Evolutionary conservation across 257 asterid genomes (phyloP), one percentile per base, ranked within the genome.

Genomic region (Solanum bulbocastanum): DNA sequence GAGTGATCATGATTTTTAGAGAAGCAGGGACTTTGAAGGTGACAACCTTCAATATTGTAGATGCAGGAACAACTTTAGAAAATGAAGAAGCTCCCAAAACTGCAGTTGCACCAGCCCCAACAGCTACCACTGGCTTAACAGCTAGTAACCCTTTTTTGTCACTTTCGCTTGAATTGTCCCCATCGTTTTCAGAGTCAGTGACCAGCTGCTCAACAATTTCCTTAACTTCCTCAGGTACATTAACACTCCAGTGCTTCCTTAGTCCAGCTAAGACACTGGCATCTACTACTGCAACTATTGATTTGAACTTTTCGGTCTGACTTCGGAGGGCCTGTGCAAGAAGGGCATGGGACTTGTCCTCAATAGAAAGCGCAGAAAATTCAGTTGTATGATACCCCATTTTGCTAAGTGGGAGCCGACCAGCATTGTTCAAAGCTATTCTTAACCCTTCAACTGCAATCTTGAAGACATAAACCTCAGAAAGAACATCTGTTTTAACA

Each of bases 51-150:
- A 93, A 86, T 44, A 93, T 90, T 79, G 96, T 92, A 36, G 98
- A 95, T 25, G 91, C 94, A 0, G 98, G 99, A 83, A 97, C 56
- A 25, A 92, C 94, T 92, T 97, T 97, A 37, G 98, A 93, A 86
- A 97, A 91, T 72, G 98, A 94, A 10, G 98, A 95, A 46, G 89
- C 97, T 76, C 99, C 99, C 35, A 94, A 22, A 65, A 93, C 93
- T 22, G 98, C 98, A 2, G 99, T 94, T 60, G 98, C 99, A 75
- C 99, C 98, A 1, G 99, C 98, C 73, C 98, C 98, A 69, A 95
- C 95, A 5, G 99, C 98, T 25, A 97, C 96, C 90, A 95, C 89
- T 3, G 98, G 98, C 86, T 95, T 97, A 78, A 91, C 96, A 11
- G 95, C 87, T 85, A 95, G 87, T 40, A 93, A 89, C 85, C 93